Base-by-base conservation (phyloP, 352 stramenopile genomes). In the Pythium dissimile region DNA sequence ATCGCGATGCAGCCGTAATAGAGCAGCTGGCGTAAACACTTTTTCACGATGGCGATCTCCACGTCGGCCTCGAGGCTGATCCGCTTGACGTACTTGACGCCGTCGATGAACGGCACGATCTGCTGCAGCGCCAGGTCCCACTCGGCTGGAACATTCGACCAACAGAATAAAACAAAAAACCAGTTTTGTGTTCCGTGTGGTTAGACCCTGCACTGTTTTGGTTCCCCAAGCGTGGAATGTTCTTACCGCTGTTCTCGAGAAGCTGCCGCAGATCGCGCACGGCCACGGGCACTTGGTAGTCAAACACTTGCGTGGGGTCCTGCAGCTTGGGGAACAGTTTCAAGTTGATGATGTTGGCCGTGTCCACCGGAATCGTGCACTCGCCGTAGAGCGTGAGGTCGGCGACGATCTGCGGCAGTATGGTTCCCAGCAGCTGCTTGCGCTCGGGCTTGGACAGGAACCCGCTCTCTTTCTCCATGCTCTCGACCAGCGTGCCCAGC, bases 101-200 rank as follows among this genome's bases (percentile, higher is more conserved):
- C 88, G 62, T 97, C 87, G 45, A 97, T 92, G 65, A 94, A 94
- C 15, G 88, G 88, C 43, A 96, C 80, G 54, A 97, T 93, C 55
- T 96, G 86, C 59, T 89, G 82, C 34, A 96, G 57, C 20, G 86
- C 85, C 35, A 96, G 64, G 27, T 95, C 87, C 86, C 86, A 94
- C 70, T 95, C 86, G 28, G 81, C 76, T 92, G 43, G 55, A 28
- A 20, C 28, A 55, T n/a, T n/a, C 11, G 24, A 54, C 48, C 26
- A 42, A 41, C 26, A 39, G 8, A 47, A 32, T 57, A n/a, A n/a
- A n/a, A n/a, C n/a, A n/a, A n/a, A n/a, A n/a, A n/a, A n/a, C n/a
- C n/a, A n/a, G n/a, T n/a, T n/a, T n/a, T n/a, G n/a, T n/a, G n/a
- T n/a, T n/a, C n/a, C n/a, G n/a, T n/a, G n/a, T n/a, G n/a, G n/a